Evolutionary conservation across 768 basidiomycete species (phyloP).

Genomic region (Trametes coccinea): DNA sequence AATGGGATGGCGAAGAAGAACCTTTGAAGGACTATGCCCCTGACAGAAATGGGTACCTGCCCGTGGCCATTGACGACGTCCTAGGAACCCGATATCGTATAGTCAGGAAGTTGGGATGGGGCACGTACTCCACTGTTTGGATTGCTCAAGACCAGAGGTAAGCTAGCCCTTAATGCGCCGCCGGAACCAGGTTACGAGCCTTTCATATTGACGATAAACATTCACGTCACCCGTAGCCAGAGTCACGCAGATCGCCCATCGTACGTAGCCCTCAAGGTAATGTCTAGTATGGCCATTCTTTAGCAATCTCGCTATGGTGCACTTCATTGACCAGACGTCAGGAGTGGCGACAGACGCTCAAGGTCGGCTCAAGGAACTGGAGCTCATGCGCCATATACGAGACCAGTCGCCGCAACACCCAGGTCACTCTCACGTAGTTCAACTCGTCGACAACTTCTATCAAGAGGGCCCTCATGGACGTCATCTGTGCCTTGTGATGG

Average conservation of each 20-base stretch:
- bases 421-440: not conserved
- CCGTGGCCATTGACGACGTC: slow-evolving; percentile 45
- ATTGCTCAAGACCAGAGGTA: slow-evolving; percentile 34
- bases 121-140: slow-evolving; percentile 50
- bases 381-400: not conserved
- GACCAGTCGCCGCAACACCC: not conserved
- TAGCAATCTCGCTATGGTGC: not conserved
- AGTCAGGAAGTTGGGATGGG: slow-evolving; percentile 58
- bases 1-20: slow-evolving; percentile 4
- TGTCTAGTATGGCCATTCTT: not conserved
- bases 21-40: not conserved
- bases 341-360: not conserved
- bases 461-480: not conserved
- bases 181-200: not conserved
- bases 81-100: slow-evolving; percentile 47
- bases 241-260: not conserved
- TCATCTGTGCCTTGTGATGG: slow-evolving; percentile 11
- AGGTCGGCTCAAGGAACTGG: not conserved
- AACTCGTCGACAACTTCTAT: slow-evolving; percentile 3
- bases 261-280: not conserved
- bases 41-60: slow-evolving; percentile 31
- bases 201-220: no score
- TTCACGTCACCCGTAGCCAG: not conserved
- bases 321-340: not conserved
- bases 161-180: not conserved